Evolutionary conservation across 2,329 filamentous ascomycete genomes (phyloP).

Genomic region (Pseudohalonectria lignicola): DNA sequence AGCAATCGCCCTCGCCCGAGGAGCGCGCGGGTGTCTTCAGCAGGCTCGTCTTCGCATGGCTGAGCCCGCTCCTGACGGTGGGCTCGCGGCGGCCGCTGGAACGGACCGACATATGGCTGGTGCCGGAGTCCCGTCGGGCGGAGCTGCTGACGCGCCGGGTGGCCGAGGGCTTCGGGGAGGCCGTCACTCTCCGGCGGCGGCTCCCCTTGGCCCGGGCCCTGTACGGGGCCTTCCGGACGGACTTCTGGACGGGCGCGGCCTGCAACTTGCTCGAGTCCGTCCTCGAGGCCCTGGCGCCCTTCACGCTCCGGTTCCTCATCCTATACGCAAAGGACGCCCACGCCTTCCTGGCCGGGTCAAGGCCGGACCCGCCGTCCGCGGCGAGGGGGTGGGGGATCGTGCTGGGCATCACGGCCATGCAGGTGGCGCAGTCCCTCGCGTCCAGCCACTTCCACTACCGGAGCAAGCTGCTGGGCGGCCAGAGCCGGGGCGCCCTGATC

Average conservation of each 20-base stretch:
- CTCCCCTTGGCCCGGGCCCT: background rate
- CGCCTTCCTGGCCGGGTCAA: background rate
- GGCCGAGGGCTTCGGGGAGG: background rate
- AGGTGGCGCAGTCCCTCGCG: background rate
- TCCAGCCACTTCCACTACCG: background rate
- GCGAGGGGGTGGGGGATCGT: background rate
- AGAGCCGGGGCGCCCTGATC: background rate
- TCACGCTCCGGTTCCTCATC: background rate
- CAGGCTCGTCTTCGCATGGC: background rate
- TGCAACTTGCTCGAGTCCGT: background rate
- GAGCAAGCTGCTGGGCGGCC: background rate
- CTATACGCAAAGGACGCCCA: background rate
- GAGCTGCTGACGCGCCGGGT: background rate
- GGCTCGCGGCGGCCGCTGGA: background rate
- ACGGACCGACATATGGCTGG: background rate
- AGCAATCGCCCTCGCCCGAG: background rate
- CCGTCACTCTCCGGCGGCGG: background rate
- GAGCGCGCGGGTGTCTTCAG: background rate
- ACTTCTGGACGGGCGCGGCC: background rate
- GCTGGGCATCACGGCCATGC: background rate
- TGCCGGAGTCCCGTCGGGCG: background rate
- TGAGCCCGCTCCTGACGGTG: background rate
- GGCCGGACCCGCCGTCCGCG: background rate
- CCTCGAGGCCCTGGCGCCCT: background rate
- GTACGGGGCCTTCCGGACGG: background rate